These are phyloP conservation scores for Eleusine indica DNA, from an alignment of 176 grass and related monocot genomes.

Conservation along the genomic window DNA sequence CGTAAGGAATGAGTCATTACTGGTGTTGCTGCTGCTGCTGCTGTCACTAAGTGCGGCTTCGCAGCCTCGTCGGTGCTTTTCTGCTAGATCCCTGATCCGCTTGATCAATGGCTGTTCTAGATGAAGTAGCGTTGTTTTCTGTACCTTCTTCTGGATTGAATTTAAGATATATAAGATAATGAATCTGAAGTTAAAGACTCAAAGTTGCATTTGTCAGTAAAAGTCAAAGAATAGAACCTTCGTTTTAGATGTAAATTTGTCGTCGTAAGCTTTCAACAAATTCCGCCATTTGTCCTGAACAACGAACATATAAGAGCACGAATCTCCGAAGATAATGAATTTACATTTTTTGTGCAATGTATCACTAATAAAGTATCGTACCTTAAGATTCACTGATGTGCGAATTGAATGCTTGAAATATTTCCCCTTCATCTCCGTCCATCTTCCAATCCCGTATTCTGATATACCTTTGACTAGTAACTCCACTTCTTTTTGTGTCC, in stretches of 20 bases:
- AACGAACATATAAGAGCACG: neutral
- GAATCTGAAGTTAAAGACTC: neutral
- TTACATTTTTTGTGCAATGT: neutral
- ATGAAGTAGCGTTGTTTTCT: neutral
- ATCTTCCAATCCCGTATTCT: neutral
- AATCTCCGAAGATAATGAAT: slow-evolving; percentile 6
- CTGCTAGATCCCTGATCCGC: slow-evolving; percentile 14
- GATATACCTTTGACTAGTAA: neutral
- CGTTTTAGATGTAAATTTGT: neutral
- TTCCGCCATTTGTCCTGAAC: slow-evolving; percentile 44
- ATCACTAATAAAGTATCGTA: neutral
- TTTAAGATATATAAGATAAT: neutral
- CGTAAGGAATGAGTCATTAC: neutral
- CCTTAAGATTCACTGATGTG: slow-evolving; percentile 28
- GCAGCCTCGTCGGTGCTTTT: neutral
- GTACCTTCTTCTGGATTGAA: neutral
- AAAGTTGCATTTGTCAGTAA: neutral
- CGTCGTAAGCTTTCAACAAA: neutral
- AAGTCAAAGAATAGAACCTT: neutral
- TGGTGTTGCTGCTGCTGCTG: neutral
- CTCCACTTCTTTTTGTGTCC: slow-evolving; percentile 33
- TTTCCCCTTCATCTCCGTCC: neutral
- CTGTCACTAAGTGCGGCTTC: neutral
- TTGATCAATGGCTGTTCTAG: slow-evolving; percentile 21
- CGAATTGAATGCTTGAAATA: slow-evolving; percentile 28